A percentile compares a stretch with the other conserved stretches of the same genome.
These are phyloP conservation scores for Avicennia marina DNA, from an alignment of 257 asterid species.

Conservation along the genomic window DNA sequence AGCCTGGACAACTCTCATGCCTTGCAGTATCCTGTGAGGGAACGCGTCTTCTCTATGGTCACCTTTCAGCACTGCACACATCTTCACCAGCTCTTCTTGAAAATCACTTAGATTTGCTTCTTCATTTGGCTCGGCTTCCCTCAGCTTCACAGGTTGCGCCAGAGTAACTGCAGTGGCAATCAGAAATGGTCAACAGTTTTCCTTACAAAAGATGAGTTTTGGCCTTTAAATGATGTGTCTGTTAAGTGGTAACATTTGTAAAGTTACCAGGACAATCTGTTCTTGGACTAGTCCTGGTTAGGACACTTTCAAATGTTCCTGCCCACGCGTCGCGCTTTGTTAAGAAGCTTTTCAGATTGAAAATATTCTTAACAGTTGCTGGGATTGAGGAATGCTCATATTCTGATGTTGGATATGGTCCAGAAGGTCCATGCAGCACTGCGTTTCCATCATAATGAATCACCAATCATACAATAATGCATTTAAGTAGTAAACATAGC, in stretches of 20 bases:
- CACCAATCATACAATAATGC: neutral
- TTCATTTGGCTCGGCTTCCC: slow-evolving; percentile 50
- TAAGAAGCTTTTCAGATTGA: slow-evolving; percentile 47
- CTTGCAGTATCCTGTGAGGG: slow-evolving; percentile 41
- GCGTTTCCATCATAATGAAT: slow-evolving; percentile 18
- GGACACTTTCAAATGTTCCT: slow-evolving; percentile 50
- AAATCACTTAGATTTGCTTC: slow-evolving; percentile 54
- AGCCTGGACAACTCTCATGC: slow-evolving; percentile 57
- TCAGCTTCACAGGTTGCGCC: slow-evolving; percentile 43
- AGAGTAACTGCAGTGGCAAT: slow-evolving; percentile 35
- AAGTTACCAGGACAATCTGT: slow-evolving; percentile 61
- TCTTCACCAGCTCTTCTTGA: slow-evolving; percentile 65
- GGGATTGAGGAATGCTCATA: slow-evolving; percentile 72
- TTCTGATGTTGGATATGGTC: slow-evolving; percentile 59
- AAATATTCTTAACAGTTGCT: slow-evolving; percentile 64
- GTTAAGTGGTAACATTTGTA: too few relatives aligned
- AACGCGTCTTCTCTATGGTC: slow-evolving; percentile 36
- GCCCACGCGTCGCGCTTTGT: slow-evolving; percentile 78
- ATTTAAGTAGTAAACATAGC: neutral
- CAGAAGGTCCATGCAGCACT: slow-evolving; percentile 63
- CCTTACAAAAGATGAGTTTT: too few relatives aligned
- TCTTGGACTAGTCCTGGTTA: slow-evolving; percentile 49
- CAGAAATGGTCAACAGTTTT: too few relatives aligned
- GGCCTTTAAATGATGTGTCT: too few relatives aligned
- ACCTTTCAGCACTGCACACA: slow-evolving; percentile 66